These are phyloP conservation scores for Gelatoporia subvermispora DNA, from an alignment of 768 basidiomycete species.

Conservation along the genomic window DNA sequence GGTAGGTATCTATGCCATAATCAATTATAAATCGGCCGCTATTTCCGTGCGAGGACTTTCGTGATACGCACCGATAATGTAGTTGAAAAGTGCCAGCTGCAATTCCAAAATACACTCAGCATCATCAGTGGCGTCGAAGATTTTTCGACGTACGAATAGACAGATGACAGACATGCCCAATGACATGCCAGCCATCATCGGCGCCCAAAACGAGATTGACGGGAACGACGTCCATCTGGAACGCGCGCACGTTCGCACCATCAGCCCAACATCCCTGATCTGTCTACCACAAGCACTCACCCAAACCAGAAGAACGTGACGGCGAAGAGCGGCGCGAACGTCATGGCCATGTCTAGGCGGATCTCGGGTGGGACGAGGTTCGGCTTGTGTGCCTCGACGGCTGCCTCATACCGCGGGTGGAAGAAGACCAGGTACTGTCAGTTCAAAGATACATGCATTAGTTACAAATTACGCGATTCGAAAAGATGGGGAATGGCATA, in stretches of 20 bases:
- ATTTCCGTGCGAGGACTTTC: neutral
- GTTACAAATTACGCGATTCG: neutral
- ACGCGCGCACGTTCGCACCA: neutral
- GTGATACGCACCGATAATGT: constrained; percentile 39
- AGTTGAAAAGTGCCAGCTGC: constrained; percentile 52
- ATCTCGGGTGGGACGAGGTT: constrained; percentile 56
- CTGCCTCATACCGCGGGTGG: constrained; percentile 44
- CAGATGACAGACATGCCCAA: constrained; percentile 51
- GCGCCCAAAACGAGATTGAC: constrained; percentile 46
- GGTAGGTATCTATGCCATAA: constrained; percentile 36
- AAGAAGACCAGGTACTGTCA: constrained; percentile 40
- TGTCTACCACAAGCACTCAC: neutral
- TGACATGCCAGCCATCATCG: constrained; percentile 43
- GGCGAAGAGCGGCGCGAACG: constrained; percentile 48
- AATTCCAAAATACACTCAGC: too few relatives aligned
- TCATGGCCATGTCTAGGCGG: constrained; percentile 43
- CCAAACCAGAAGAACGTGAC: constrained; percentile 63
- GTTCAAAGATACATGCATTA: too few relatives aligned
- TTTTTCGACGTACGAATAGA: constrained; percentile 43
- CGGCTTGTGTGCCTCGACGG: constrained; percentile 39
- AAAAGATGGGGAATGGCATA: constrained; percentile 22
- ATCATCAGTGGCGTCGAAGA: neutral
- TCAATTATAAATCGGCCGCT: neutral
- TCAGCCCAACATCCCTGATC: neutral
- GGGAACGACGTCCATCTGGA: constrained; percentile 53